Base-by-base conservation (phyloP, 495 filamentous ascomycete genomes). In the Penicillium angulare region DNA sequence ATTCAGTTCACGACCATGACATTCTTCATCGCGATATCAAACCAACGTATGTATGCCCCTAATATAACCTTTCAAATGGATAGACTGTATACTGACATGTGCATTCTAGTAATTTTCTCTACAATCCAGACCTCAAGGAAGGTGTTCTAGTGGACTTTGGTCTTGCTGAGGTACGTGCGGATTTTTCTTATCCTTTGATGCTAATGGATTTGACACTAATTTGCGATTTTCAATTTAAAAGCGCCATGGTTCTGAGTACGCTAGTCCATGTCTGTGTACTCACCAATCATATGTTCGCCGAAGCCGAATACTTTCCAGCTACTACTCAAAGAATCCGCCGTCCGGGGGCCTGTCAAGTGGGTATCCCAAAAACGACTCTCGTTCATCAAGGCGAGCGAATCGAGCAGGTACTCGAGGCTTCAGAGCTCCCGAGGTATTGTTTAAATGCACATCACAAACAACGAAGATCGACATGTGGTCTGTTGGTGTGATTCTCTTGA, bases 1-100 rank as follows among this genome's bases (percentile, higher is more conserved):
- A 79, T 13, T 86, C 87, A 17, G 90, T 97, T 8, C 93, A 99
- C 66, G 75, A 76, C 29, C 83, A 86, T 59, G 74, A 79, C 16
- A 97, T 99, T 48, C 77, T 99, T 15, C 93, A 99, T 65, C 86
- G 93, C 46, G 93, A 99, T 67, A 97, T 99, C 66, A 99, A 99
- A 66, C 93, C 93, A n/a, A 99, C 93, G 74, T 81, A 63, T 64
- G 76, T 47, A 15, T 18, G 29, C 17, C 31, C 16, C 27, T 22
- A 7, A 31, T 8, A 21, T 16, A 22, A 5, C 26, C 35, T 27
- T 2, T 18, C 10, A 6, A 5, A 1, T 48, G 43, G 39, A 27
- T 27, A 29, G 43, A 32, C 32, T 43, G 32, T 55, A 67, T 23
- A 41, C 27, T 41, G 12, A 24, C 21, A 17, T 35, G 17, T 12